Evolutionary conservation across 2,329 filamentous ascomycete species (phyloP), one percentile per base, ranked within the genome.

Genomic region (Talaromyces sp.): DNA sequence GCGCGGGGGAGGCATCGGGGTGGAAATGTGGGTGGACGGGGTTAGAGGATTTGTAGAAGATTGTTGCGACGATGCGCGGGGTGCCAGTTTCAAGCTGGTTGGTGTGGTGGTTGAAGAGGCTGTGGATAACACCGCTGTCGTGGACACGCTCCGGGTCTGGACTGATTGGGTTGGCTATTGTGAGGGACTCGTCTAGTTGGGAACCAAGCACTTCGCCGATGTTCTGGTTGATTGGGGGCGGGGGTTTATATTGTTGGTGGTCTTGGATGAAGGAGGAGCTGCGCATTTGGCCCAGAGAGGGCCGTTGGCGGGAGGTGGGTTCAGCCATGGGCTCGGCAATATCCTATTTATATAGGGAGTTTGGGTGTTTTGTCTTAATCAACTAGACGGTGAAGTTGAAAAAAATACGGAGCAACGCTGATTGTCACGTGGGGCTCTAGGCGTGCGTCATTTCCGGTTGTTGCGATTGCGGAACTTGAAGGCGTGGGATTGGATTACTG

Each of bases 161-260:
- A 50, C 61, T 71, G 52, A 73, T 70, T 4, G 73, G 71, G 52
- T 72, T 72, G 37, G 62, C 56, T 51, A 69, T 63, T n/a, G 63
- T 51, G 47, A 70, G 55, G 32, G 62, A 63, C 16, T 67, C 55
- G 20, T 71, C 68, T n/a, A 56, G 41, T 9, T 67, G 57, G 32
- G 55, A 57, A n/a, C 65, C 66, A 16, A 75, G 66, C 16, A 75
- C 65, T 54, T 74, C 70, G 27, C 64, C 64, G 48, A 75, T 71
- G 37, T 58, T 75, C 52, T 69, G 69, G 47, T 53, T 69, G 44
- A 70, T 58, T 20, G 70, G 63, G 43, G 61, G 59, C 29, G 68
- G 65, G 7, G 74, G 71, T 48, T 75, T 76, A 58, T 79, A 79
- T 52, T 79, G 76, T 57, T 79, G 75, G 54, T 79, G 77, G 54